Base-by-base conservation (phyloP, 2,329 filamentous ascomycete genomes). In the Hawksworthiomyces lignivorus region DNA sequence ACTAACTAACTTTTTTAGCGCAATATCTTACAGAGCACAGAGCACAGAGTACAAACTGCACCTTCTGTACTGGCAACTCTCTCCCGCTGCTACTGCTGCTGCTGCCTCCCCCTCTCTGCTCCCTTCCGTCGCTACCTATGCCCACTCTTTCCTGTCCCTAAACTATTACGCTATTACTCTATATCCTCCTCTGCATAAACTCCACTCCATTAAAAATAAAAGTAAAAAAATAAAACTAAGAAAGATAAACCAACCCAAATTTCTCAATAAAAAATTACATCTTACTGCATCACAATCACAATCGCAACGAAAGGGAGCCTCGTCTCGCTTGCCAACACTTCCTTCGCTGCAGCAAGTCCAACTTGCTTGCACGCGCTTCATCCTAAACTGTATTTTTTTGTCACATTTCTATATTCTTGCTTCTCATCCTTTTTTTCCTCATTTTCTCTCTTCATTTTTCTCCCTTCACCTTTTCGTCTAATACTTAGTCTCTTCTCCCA, bases 171-270 rank as follows among this genome's bases (percentile, higher is more conserved):
- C n/a, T n/a, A n/a, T n/a, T n/a, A n/a, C n/a, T n/a, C n/a, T n/a
- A n/a, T n/a, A n/a, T n/a, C n/a, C n/a, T n/a, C n/a, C n/a, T n/a
- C n/a, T n/a, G 6, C 38, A 32, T 18, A 21, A 27, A 26, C 41
- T 43, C 41, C 40, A 50, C 48, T 39, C 48, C 41, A 50, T 50
- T 46, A 47, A 50, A 41, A 44, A 47, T 26, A 43, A 50, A 45
- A 48, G n/a, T n/a, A n/a, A n/a, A n/a, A n/a, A n/a, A n/a, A n/a
- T n/a, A n/a, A n/a, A n/a, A n/a, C n/a, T n/a, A n/a, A n/a, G n/a
- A n/a, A n/a, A n/a, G n/a, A n/a, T n/a, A 43, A 46, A 42, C 28
- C 39, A 44, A 39, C 40, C 39, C 41, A 44, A 37, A 42, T 45
- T 41, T 39, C 34, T 26, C 26, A 36, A 44, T n/a, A 31, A 42